Conservation (phyloP, 1,139 yeast genomes). For the Kodamaea anthophila region DNA sequence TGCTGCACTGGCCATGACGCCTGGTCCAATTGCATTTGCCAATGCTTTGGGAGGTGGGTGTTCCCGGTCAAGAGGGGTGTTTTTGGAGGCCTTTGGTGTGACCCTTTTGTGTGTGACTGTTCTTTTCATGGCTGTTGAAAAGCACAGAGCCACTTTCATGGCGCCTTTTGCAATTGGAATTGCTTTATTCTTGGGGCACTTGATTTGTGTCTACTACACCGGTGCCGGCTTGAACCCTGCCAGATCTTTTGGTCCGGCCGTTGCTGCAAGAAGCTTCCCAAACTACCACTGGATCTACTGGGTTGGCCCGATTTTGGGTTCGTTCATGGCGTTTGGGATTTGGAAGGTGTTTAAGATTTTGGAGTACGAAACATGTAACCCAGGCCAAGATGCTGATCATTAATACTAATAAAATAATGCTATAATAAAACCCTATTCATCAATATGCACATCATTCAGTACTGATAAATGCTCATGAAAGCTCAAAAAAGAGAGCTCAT, state of each 20-base stretch:
- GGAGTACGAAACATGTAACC: constrained; percentile 66
- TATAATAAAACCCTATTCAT: background rate
- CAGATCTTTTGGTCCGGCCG: constrained; percentile 78
- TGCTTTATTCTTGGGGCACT: constrained; percentile 75
- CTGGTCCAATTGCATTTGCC: constrained; percentile 69
- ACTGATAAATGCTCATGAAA: too few relatives aligned
- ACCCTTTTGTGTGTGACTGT: constrained; percentile 69
- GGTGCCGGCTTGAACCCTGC: constrained; percentile 95
- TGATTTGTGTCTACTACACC: constrained; percentile 75
- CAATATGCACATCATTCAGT: too few relatives aligned
- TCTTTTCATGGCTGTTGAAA: constrained; percentile 79
- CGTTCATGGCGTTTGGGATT: constrained; percentile 58
- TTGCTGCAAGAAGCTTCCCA: constrained; percentile 70
- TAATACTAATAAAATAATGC: constrained; percentile 1
- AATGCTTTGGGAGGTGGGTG: constrained; percentile 69
- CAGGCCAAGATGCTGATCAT: constrained; percentile 53
- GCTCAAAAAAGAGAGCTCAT: too few relatives aligned
- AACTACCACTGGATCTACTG: constrained; percentile 88
- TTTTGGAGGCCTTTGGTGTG: constrained; percentile 81
- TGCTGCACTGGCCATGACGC: constrained; percentile 82
- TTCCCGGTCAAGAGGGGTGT: constrained; percentile 70
- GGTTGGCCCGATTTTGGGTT: constrained; percentile 78
- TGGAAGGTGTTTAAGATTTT: constrained; percentile 64
- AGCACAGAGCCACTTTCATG: constrained; percentile 66
- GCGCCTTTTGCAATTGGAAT: constrained; percentile 85